phyloP scores from a whole-genome alignment of 108 stramenopile genomes.

The Discostella stelligeroides region DNA sequence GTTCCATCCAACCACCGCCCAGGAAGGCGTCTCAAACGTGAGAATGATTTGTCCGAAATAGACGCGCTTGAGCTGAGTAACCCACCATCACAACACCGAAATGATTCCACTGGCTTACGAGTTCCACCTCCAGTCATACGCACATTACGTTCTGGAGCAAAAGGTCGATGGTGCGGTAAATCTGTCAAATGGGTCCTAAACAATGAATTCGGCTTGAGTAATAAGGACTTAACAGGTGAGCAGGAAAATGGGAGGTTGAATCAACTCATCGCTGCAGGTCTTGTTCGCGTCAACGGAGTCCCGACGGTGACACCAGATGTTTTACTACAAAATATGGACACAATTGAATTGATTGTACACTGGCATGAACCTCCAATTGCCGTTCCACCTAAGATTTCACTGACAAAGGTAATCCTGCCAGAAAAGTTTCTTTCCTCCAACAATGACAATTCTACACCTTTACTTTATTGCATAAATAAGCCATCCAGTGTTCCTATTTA shows the following conservation, averaged over 20 bases:
- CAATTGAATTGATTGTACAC: slow-evolving; percentile 63
- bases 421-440: slow-evolving; percentile 15
- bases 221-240: slow-evolving; percentile 14
- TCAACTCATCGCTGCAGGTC: slow-evolving; percentile 46
- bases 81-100: slow-evolving; percentile 45
- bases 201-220: slow-evolving; percentile 60
- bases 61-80: slow-evolving; percentile 38
- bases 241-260: slow-evolving; percentile 17
- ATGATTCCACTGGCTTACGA: slow-evolving; percentile 53
- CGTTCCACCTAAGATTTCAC: slow-evolving; percentile 53
- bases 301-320: slow-evolving; percentile 27
- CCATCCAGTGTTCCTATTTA: slow-evolving; percentile 79
- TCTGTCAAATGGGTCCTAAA: slow-evolving; percentile 54
- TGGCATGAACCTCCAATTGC: slow-evolving; percentile 85
- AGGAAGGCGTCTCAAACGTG: slow-evolving; percentile 47
- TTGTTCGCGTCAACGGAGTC: slow-evolving; percentile 66
- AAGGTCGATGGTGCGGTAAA: slow-evolving; percentile 79
- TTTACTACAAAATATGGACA: slow-evolving; percentile 70
- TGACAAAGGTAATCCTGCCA: slow-evolving; percentile 60
- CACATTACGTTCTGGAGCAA: slow-evolving; percentile 56
- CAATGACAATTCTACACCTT: slow-evolving; percentile 8
- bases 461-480: slow-evolving; percentile 72
- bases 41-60: slow-evolving; percentile 56
- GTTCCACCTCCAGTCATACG: slow-evolving; percentile 64
- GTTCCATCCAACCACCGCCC: slow-evolving; percentile 44